Evolutionary conservation across 148 eudicot genomes (phyloP), one percentile per base, ranked within the genome.

Genomic region (Bassia scoparia): DNA sequence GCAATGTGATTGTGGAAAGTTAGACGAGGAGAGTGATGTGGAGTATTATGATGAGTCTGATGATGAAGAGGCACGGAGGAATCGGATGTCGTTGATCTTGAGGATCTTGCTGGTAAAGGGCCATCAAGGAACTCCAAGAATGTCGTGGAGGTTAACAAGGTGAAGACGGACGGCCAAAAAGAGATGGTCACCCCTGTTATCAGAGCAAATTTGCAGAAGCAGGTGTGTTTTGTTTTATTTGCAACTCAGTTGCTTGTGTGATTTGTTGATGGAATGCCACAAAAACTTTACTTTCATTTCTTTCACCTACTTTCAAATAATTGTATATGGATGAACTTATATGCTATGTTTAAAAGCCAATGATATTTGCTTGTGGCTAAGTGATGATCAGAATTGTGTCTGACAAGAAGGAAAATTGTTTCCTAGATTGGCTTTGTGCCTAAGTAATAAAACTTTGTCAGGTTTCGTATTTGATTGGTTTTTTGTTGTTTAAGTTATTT

Each of bases 131-230:
- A 82, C 53, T 77, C 86, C 30, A 70, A 62, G 59, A 78, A 20
- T 52, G 78, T 31, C 58, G 79, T 70, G 33, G 78, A 79, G 73
- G 83, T 71, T 66, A 88, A 87, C 78, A 90, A 80, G 55, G 82
- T 81, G 68, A 74, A 79, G 81, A 86, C 85, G 73, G 90, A 84
- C 26, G 83, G 78, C 29, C 63, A 70, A 37, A 91, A 79, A 60
- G 98, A 89, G 60, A 95, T 95, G 97, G 97, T 95, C 77, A 91
- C 97, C 31, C 97, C 97, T 4, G 87, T 95, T 29, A 83, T 95
- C 37, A 87, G 97, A 77, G 91, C 96, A 20, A 91, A 82, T 79
- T 81, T 91, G 74, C 87, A 78, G 82, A 94, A 94, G 81, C 98
- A 94, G 97, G 97, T 94, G 67, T 81, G 62, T 74, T 46, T 69